Base-by-base conservation (phyloP, 148 eudicot genomes). In the Nepenthes mirabilis region DNA sequence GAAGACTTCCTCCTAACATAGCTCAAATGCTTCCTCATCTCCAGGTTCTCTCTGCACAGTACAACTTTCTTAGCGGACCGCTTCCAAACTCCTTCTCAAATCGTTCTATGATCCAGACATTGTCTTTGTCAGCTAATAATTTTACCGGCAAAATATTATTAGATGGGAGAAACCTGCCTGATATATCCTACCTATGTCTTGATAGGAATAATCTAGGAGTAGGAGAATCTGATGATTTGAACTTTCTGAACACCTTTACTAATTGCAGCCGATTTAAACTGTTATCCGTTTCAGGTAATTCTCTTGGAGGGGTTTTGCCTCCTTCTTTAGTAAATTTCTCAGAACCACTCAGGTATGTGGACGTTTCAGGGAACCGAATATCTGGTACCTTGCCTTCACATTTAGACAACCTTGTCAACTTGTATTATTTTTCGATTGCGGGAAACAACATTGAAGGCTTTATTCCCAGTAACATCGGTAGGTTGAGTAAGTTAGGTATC, bases 81-180 rank as follows among this genome's bases (percentile, higher is more conserved):
- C 56, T 59, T 33, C 58, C 75, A 47, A n/a, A 56, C 52, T 58
- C 72, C 5, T 33, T 71, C 36, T 65, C 66, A 51, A 71, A 65
- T 56, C 23, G 23, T 6, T 64, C 77, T 6, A 56, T 64, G 23
- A 23, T 74, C 5, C 34, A 47, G 6, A 1, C 2, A 32, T 50
- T 69, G 45, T 35, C 43, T 32, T 34, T 69, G 9, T 14, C 12
- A 6, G 11, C 9, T 14, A 74, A 74, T 55, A 12, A 11, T 32
- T 60, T 74, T 69, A 61, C 10, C 0, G 77, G 77, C 13, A 2
- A 49, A 49, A 49, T 49, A 5, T 11, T 12, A 5, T 3, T 49
- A 6, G 11, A 45, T 12, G 10, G 6, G 14, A 2, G 11, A 11
- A 49, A n/a, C 1, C 14, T 49, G 52, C 52, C 52, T 2, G 13